These are phyloP conservation scores for Aureobasidium sp. DNA, from an alignment of 2,329 filamentous ascomycete species.

Conservation along the genomic window DNA sequence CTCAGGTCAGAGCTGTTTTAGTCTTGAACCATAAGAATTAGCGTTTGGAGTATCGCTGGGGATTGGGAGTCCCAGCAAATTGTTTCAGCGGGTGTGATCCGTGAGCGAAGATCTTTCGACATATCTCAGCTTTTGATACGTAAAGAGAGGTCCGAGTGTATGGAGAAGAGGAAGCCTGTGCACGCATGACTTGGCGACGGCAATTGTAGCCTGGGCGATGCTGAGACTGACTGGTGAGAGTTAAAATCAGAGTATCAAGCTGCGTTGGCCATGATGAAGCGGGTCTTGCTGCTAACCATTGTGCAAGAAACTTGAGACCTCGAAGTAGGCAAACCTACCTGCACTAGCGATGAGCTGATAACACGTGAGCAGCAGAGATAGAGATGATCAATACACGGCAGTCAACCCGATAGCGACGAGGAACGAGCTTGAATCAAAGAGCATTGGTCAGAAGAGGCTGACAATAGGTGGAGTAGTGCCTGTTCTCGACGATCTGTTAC, in stretches of 20 bases:
- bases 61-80: background rate
- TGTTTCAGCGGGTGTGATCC: background rate
- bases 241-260: background rate
- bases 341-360: background rate
- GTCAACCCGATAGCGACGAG: background rate
- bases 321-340: background rate
- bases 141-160: background rate
- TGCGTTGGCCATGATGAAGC: background rate
- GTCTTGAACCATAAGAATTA: background rate
- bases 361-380: background rate
- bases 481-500: background rate
- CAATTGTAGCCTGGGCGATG: background rate
- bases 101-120: background rate
- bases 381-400: background rate
- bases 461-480: background rate
- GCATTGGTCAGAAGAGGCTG: background rate
- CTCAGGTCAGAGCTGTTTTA: background rate
- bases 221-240: background rate
- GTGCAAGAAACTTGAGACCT: background rate
- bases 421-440: background rate
- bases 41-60: background rate
- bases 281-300: background rate
- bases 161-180: slow-evolving; percentile 8
- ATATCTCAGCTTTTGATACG: background rate
- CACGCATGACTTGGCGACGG: background rate